Base-by-base conservation (phyloP, 768 basidiomycete genomes). In the Lentinula detonsa region DNA sequence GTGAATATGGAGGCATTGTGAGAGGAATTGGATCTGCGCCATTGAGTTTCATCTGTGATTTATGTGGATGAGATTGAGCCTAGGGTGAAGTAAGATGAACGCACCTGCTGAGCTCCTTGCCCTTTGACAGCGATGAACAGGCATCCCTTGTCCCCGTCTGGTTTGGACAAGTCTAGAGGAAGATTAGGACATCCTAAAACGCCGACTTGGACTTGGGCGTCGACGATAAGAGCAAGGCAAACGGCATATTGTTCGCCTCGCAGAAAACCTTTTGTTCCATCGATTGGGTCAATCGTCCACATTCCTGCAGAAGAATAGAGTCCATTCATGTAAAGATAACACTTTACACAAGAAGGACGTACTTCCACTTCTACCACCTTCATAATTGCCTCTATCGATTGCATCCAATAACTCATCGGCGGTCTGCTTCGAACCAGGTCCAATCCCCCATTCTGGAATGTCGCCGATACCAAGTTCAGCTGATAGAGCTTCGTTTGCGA, bases 121-220 rank as follows among this genome's bases (percentile, higher is more conserved):
- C 91, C 93, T 68, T 84, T 82, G n/a, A 91, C 86, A 16, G 94
- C 92, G 39, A 91, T 81, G 69, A 97, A 97, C 35, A 98, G 76
- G 60, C 87, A 89, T 0, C 96, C 96, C 51, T 80, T 86, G 40
- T 78, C 79, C 10, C 82, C 82, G 9, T 86, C 77, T 3, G 87
- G 83, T 40, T 81, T 72, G 1, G 72, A 64, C 3, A 74, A 72
- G 65, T 85, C 77, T 42, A 85, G 73, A 9, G 86, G 89, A 16
- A 98, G 78, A 72, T 99, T 99, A 1, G 96, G 96, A 72, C 95
- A 97, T 6, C 93, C 94, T 65, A 95, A 88, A 16, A 95, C 85
- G 5, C 92, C 94, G 2, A 97, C 78, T 68, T 92, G 79, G 39
- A 93, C 91, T 56, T 85, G 71, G 0, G 88, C 81, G 64, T 95